A percentile compares a stretch with the other conserved stretches of the same genome.
Evolutionary conservation across 179 eudicot species (phyloP).

Genomic region (Silene vulgaris): DNA sequence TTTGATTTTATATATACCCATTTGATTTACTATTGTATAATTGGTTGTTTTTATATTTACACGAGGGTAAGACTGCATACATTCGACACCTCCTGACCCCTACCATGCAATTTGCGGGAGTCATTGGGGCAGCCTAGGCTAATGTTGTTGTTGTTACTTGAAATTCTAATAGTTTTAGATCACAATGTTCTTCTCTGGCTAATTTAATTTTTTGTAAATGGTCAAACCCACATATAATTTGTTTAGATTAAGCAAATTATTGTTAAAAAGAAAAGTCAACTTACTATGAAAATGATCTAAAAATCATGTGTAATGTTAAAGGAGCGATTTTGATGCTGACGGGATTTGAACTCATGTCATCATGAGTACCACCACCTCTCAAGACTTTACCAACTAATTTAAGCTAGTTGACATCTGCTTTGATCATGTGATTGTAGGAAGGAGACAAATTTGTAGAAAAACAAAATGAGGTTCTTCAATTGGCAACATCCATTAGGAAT

Average conservation of each 20-base stretch:
- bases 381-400: too few relatives aligned
- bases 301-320: background rate
- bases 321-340: too few relatives aligned
- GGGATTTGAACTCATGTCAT: too few relatives aligned
- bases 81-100: too few relatives aligned
- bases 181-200: background rate
- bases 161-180: background rate
- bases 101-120: too few relatives aligned
- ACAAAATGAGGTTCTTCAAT: slow-evolving; percentile 11
- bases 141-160: background rate
- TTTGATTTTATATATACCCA: too few relatives aligned
- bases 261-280: background rate
- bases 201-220: background rate
- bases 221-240: too few relatives aligned
- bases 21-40: background rate
- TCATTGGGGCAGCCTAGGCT: too few relatives aligned
- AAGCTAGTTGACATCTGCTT: too few relatives aligned
- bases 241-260: too few relatives aligned
- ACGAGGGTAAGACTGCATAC: too few relatives aligned
- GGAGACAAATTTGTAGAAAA: slow-evolving; percentile 10
- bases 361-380: too few relatives aligned
- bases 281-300: background rate
- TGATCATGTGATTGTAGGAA: slow-evolving; percentile 11
- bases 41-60: background rate
- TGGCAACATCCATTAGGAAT: slow-evolving; percentile 24